Conservation (phyloP, 768 basidiomycete species). For the Leccinum ochraceum region DNA sequence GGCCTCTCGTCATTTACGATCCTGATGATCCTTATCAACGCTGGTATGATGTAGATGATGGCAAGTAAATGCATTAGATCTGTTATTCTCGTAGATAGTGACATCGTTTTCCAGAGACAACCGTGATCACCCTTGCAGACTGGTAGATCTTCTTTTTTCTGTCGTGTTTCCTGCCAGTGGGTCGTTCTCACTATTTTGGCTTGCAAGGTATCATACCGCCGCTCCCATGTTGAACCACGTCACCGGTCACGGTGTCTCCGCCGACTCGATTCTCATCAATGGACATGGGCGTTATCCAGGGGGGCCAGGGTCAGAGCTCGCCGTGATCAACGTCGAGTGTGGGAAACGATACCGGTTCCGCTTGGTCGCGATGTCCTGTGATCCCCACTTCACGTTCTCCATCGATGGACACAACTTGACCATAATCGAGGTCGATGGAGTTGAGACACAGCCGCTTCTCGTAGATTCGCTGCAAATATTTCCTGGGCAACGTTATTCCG, state of each 20-base stretch:
- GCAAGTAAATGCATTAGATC: slow-evolving; percentile 16
- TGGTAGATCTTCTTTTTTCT: not conserved
- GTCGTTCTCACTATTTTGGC: not conserved
- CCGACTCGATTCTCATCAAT: slow-evolving; percentile 34
- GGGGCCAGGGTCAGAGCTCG: slow-evolving; percentile 38
- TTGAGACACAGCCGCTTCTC: slow-evolving; percentile 11
- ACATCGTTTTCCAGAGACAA: slow-evolving; percentile 19
- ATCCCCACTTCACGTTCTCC: slow-evolving; percentile 44
- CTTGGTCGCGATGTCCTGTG: slow-evolving; percentile 46
- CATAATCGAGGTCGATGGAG: slow-evolving; percentile 46
- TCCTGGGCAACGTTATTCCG: not conserved
- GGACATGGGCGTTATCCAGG: slow-evolving; percentile 32
- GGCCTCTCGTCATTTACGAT: slow-evolving; percentile 44
- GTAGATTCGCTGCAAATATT: not conserved
- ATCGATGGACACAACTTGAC: slow-evolving; percentile 48
- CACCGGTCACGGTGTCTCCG: slow-evolving; percentile 5
- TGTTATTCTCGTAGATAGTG: not conserved
- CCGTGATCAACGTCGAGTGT: slow-evolving; percentile 40
- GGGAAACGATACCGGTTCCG: slow-evolving; percentile 49
- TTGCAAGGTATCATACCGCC: not conserved
- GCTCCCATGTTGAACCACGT: not conserved
- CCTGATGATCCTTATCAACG: slow-evolving; percentile 38
- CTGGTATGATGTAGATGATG: slow-evolving; percentile 48
- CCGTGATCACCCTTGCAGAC: slow-evolving; percentile 22
- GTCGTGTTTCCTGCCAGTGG: not conserved